These are phyloP conservation scores for Leishmania lainsoni DNA, from an alignment of 208 protist genomes.

Conservation along the genomic window DNA sequence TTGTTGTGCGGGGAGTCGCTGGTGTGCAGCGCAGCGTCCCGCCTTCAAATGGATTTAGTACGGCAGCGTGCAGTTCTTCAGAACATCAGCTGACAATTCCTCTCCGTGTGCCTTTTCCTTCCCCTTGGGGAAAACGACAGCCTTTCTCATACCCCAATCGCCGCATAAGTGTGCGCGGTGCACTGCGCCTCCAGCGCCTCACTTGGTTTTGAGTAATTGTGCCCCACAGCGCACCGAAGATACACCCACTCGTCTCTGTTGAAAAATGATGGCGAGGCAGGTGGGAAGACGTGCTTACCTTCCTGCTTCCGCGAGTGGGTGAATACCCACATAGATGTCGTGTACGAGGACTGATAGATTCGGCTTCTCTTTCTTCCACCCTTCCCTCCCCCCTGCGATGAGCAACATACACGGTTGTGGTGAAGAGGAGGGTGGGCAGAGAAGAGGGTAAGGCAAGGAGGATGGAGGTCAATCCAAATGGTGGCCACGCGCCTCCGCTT, in stretches of 20 bases:
- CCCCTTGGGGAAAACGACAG: neutral
- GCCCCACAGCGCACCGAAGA: neutral
- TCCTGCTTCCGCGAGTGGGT: neutral
- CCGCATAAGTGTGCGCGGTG: neutral
- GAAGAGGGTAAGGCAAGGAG: neutral
- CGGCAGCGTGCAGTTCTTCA: conserved; percentile 81
- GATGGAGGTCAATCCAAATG: neutral
- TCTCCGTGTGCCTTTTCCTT: conserved; percentile 15
- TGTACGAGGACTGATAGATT: neutral
- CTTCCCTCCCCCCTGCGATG: neutral
- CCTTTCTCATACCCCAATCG: neutral
- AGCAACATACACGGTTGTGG: neutral
- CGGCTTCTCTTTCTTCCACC: too few relatives aligned
- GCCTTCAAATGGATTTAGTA: conserved; percentile 82
- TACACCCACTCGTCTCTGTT: neutral
- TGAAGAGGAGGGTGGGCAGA: neutral
- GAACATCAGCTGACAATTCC: conserved; percentile 28
- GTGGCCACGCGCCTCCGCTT: neutral
- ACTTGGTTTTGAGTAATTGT: neutral
- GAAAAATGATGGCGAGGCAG: neutral
- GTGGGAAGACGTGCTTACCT: too few relatives aligned
- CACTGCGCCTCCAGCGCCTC: neutral
- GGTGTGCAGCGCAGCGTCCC: conserved; percentile 44
- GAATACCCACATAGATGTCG: neutral
- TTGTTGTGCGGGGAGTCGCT: conserved; percentile 25